Evolutionary conservation across 2,329 filamentous ascomycete species (phyloP).

Genomic region (Clonostachys rosea): DNA sequence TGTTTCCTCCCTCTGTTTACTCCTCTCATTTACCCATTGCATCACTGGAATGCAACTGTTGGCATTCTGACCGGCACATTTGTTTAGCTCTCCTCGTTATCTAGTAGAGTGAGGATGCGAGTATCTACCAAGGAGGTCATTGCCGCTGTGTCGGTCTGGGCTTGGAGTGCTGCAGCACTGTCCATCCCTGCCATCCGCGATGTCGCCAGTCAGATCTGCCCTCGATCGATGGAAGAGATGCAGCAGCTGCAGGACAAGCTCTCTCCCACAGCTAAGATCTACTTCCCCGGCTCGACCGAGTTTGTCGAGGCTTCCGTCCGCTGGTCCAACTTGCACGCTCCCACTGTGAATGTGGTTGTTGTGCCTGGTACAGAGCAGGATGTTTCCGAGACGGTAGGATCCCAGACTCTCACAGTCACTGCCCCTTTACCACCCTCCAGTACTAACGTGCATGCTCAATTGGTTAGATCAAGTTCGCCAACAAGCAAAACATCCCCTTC

Average conservation of each 20-base stretch:
- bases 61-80: too few species aligned
- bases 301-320: conserved; percentile 31
- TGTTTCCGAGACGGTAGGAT: conserved; percentile 37
- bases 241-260: conserved; percentile 11
- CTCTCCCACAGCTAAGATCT: conserved; percentile 32
- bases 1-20: too few species aligned
- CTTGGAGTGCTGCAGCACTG: too few species aligned
- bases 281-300: conserved; percentile 29
- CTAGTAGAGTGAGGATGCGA: too few species aligned
- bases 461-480: conserved; percentile 34
- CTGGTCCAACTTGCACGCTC: conserved; percentile 38
- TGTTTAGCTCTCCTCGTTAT: too few species aligned
- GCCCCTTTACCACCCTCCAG: background rate
- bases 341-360: conserved; percentile 38
- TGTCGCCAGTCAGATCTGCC: too few species aligned
- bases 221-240: too few species aligned
- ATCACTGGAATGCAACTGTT: too few species aligned
- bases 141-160: too few species aligned
- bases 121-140: too few species aligned
- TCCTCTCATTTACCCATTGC: too few species aligned
- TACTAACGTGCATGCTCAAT: background rate
- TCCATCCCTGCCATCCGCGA: too few species aligned
- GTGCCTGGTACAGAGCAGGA: conserved; percentile 41
- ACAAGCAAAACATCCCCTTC: conserved; percentile 38
- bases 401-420: background rate